A percentile compares a stretch with the other conserved stretches of the same genome.
phyloP scores from a whole-genome alignment of 768 basidiomycete species.

The Suillus variegatus region DNA sequence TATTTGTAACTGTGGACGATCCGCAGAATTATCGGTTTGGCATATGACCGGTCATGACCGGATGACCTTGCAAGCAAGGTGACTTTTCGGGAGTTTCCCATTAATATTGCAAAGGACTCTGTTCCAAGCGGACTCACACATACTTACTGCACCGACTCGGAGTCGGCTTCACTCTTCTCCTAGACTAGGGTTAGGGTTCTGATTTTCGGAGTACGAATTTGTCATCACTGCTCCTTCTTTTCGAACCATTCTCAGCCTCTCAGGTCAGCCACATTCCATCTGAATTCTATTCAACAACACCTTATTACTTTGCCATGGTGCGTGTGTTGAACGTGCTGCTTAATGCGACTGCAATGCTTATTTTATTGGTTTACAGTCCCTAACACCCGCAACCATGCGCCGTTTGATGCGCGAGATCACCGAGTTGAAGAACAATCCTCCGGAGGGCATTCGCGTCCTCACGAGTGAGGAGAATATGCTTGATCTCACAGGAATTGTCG shows the following conservation, averaged over 20 bases:
- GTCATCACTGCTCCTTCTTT: conserved; percentile 24
- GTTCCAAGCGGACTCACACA: too few species aligned
- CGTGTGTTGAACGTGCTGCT: background rate
- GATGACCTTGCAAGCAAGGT: too few species aligned
- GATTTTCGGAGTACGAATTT: conserved; percentile 23
- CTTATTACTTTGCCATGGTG: conserved; percentile 25
- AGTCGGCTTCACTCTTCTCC: background rate
- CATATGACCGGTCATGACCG: too few species aligned
- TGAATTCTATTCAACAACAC: background rate
- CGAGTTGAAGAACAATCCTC: conserved; percentile 79
- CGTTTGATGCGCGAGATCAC: conserved; percentile 86
- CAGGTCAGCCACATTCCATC: conserved; percentile 2
- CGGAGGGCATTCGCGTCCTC: conserved; percentile 89
- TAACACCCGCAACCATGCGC: conserved; percentile 65
- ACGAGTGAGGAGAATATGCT: conserved; percentile 88
- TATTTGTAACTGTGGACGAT: too few species aligned
- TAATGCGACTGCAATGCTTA: background rate
- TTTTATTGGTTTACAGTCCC: conserved; percentile 31
- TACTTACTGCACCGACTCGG: background rate
- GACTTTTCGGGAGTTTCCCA: too few species aligned
- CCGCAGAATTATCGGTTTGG: too few species aligned
- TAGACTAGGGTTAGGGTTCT: conserved; percentile 20
- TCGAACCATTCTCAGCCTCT: conserved; percentile 13
- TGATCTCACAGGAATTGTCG: conserved; percentile 83
- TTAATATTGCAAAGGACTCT: too few species aligned